A percentile compares a stretch with the other conserved stretches of the same genome.
Conservation (phyloP, 495 filamentous ascomycete species). For the Sphaerosporella brunnea region DNA sequence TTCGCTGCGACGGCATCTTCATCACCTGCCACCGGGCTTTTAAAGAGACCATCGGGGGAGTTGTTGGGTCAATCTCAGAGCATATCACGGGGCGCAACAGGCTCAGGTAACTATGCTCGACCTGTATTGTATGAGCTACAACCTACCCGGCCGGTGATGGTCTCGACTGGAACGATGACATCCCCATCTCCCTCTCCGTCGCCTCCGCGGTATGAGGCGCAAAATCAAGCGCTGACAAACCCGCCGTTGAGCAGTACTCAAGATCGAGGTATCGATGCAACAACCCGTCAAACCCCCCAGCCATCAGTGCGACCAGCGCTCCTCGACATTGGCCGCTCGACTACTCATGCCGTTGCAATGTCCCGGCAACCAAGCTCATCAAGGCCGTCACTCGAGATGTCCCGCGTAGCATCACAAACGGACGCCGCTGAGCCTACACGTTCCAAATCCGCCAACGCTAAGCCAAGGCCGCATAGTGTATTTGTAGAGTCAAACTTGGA, state of each 20-base stretch:
- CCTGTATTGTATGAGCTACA: conserved; percentile 24
- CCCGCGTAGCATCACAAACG: conserved; percentile 32
- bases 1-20: conserved; percentile 41
- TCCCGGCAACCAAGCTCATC: conserved; percentile 41
- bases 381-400: conserved; percentile 61
- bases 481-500: conserved; percentile 66
- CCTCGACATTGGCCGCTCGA: conserved; percentile 32
- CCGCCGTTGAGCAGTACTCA: conserved; percentile 14
- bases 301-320: conserved; percentile 27
- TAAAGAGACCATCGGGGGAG: conserved; percentile 28
- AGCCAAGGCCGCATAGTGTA: conserved; percentile 52
- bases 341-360: conserved; percentile 27
- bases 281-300: conserved; percentile 1
- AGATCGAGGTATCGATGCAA: conserved; percentile 13
- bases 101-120: conserved; percentile 9
- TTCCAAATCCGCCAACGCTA: conserved; percentile 48
- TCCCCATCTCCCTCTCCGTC: conserved; percentile 43
- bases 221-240: conserved; percentile 24
- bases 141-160: conserved; percentile 48
- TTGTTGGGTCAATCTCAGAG: conserved; percentile 21
- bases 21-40: conserved; percentile 10
- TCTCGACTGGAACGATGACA: conserved; percentile 92
- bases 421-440: conserved; percentile 29
- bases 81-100: conserved; percentile 16
- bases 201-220: conserved; percentile 32